Base-by-base conservation (phyloP, 306 rosid species). In the Prunus davidiana region DNA sequence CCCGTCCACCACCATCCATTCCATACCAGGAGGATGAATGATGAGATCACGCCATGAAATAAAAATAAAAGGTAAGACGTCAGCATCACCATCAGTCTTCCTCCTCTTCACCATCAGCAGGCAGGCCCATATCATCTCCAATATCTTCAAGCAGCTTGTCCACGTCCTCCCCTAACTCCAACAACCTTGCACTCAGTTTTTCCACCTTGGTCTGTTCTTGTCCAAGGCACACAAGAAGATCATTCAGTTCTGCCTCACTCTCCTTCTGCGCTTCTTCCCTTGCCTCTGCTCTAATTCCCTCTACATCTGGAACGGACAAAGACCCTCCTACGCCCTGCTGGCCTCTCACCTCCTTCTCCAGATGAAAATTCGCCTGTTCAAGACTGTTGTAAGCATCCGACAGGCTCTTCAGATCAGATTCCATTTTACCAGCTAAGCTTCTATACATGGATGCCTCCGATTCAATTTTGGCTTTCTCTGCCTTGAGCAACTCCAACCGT, bases 141-240 rank as follows among this genome's bases (percentile, higher is more conserved):
- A 95, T 76, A 52, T 90, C 96, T 80, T 92, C 97, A 16, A 95
- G 97, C 64, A 95, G 86, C 78, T 82, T 79, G 62, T 92, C 93
- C 43, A 89, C 91, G 45, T 95, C 97, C 84, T 90, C 97, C 24
- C 99, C 99, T 49, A 95, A 86, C 89, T 95, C 97, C 75, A 88
- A 24, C 78, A 95, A 81, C 87, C 97, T 95, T 16, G 91, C 80
- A 62, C 89, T 84, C 28, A 95, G 87, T 62, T 61, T 89, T 12
- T 92, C 97, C 76, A 92, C 99, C 87, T 63, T 95, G 86, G 92
- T 91, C 80, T 95, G 99, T 84, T 95, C 99, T 88, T 95, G 99
- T 22, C 97, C 99, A 0, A 95, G 93, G 92, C 97, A 95, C 56
- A 95, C 97, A 7, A 92, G 96, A 77, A 95, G 78, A 83, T 95